phyloP scores from a whole-genome alignment of 768 basidiomycete species.

The Podaxis sp. region DNA sequence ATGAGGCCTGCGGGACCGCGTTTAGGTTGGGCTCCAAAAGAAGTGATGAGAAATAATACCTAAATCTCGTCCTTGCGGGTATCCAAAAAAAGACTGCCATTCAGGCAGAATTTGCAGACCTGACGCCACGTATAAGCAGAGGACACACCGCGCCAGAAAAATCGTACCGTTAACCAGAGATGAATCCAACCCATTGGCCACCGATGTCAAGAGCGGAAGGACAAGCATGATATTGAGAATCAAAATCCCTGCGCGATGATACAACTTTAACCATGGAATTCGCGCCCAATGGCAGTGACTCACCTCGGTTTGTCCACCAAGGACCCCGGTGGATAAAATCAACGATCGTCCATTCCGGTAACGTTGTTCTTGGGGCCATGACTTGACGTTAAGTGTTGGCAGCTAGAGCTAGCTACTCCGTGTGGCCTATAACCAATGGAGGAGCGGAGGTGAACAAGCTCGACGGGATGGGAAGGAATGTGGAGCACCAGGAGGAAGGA shows the following conservation, averaged over 20 bases:
- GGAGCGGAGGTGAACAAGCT: not conserved
- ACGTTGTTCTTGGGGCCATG: constrained; percentile 19
- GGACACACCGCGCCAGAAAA: not conserved
- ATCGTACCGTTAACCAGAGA: constrained; percentile 52
- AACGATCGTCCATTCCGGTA: constrained; percentile 49
- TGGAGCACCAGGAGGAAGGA: not conserved
- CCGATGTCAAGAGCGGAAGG: constrained; percentile 60
- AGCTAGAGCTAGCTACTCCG: not conserved
- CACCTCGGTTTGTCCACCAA: constrained; percentile 63
- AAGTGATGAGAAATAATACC: constrained; percentile 26
- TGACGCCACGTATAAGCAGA: constrained; percentile 17
- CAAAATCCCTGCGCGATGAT: constrained; percentile 42
- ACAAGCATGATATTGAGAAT: constrained; percentile 53
- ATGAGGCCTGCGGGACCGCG: constrained; percentile 44
- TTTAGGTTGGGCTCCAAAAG: not conserved
- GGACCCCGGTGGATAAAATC: constrained; percentile 55
- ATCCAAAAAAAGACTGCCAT: constrained; percentile 53
- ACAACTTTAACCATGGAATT: not conserved
- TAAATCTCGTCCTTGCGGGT: constrained; percentile 46
- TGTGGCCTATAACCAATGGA: not conserved
- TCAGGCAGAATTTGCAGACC: constrained; percentile 65
- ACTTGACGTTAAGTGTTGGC: constrained; percentile 2
- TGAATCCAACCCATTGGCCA: constrained; percentile 64
- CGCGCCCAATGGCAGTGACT: constrained; percentile 3
- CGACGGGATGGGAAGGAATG: not conserved